Base-by-base conservation (phyloP, 73 alveolate species). In the Stentor roeselii region DNA sequence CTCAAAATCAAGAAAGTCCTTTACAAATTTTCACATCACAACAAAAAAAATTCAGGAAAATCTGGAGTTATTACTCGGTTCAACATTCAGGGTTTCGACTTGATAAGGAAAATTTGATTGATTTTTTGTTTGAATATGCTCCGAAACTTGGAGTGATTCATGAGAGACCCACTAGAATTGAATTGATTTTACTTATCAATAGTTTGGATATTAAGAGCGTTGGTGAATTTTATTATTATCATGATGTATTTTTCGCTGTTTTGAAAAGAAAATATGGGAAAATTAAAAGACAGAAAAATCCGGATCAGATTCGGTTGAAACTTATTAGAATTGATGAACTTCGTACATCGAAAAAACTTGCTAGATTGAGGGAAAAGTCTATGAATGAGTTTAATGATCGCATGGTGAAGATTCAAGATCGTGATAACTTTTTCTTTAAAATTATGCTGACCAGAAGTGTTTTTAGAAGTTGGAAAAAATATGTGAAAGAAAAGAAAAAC, bases 1-100 rank as follows among this genome's bases (percentile, higher is more conserved):
- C 91, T 50, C 60, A 89, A 34, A 67, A 76, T 40, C 88, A 86
- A 30, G 93, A 90, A 50, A 92, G 88, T 60, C 88, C 87, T 3
- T 59, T 92, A 2, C 82, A 86, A 30, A 82, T 85, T 78, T 92
- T 92, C 82, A 83, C 89, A 37, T 90, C 89, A 50, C 67, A 61
- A 30, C 83, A 59, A 59, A 60, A 42, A 14, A 84, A 85, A 30
- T 85, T 85, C 61, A 78, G 60, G 21, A 78, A 78, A 38, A 75
- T 50, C 41, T 85, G 90, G 90, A 82, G 87, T 39, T 77, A 78
- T 15, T 85, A 77, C 30, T 76, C 90, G 1, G 60, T 84, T 0
- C 83, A 39, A 34, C 32, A 75, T 2, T 39, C 38, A 3, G 90
- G 90, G 4, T 4, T 41, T 27, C n/a, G 84, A 21, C 59, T 85